Evolutionary conservation across 2,329 filamentous ascomycete species (phyloP), one percentile per base, ranked within the genome.

Genomic region (Monosporascus ibericus): DNA sequence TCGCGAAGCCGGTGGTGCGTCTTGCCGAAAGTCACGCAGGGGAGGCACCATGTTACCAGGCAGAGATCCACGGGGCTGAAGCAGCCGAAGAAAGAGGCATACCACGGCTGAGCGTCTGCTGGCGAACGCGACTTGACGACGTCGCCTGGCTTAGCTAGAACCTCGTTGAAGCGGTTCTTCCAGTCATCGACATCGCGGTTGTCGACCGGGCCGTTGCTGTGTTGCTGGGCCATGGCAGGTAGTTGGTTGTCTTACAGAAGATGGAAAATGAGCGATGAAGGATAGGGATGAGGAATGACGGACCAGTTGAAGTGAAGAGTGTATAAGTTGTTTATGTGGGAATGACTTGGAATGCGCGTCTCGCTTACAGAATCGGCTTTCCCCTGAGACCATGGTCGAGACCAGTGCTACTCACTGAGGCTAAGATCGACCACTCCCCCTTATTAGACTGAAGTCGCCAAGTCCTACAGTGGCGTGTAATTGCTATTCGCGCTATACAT

Each of bases 1-100:
- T 72, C 72, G 53, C 64, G 66, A 11, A 76, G 60, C 20, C 75
- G 71, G 56, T 78, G 75, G 20, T 27, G 50, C 64, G 73, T 76
- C 70, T 74, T 75, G 63, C 74, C 74, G 48, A 76, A 78, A 36
- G 73, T 75, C 34, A 77, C 65, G 55, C 75, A 78, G 2, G 75
- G 75, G 25, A 75, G 55, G 55, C 70, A 77, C 57, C 68, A 78
- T 17, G 71, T 70, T 49, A 76, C 65, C n/a, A 75, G 56, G 61
- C 75, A 77, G 1, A 69, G 67, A 49, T 72, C 69, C 49, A 76
- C 65, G 24, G 75, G 75, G 54, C 56, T 67, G 63, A 71, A 73
- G 69, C 74, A 78, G 52, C 68, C 68, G 46, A 75, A 77, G 61
- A 77, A 71, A 49, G 66, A 57, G 44, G 63, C 63, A 55, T 58